Conservation (phyloP, 2,329 filamentous ascomycete genomes). For the Xylaria sp. region DNA sequence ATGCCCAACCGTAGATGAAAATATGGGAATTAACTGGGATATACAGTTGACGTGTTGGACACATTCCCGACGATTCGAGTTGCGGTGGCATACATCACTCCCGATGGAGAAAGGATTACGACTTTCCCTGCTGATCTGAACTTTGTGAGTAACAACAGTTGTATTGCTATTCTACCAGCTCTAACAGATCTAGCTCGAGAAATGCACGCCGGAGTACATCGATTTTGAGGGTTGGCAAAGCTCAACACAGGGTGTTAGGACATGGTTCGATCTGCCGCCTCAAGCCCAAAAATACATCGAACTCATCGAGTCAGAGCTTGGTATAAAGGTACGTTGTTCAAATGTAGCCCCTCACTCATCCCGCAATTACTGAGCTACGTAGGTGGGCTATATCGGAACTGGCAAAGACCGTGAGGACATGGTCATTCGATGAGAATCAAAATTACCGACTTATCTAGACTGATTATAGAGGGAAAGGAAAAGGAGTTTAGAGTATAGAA, state of each 20-base stretch:
- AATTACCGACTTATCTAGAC: neutral
- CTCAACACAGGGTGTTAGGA: conserved; percentile 61
- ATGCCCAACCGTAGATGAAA: too few relatives aligned
- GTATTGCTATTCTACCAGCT: neutral
- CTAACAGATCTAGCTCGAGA: conserved; percentile 56
- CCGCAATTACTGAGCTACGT: conserved; percentile 13
- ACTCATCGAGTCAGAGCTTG: conserved; percentile 45
- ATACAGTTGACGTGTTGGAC: conserved; percentile 66
- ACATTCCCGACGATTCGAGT: conserved; percentile 70
- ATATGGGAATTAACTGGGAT: neutral
- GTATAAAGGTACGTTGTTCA: conserved; percentile 30
- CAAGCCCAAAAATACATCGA: conserved; percentile 66
- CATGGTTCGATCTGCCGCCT: conserved; percentile 62
- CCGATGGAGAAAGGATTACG: conserved; percentile 49
- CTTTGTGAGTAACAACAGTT: conserved; percentile 14
- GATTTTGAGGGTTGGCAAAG: conserved; percentile 68
- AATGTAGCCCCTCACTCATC: neutral
- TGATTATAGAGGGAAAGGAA: conserved; percentile 19
- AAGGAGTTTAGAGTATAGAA: conserved; percentile 29
- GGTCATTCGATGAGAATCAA: conserved; percentile 31
- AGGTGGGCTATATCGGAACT: conserved; percentile 42
- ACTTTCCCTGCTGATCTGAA: conserved; percentile 64
- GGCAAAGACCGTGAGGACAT: conserved; percentile 42
- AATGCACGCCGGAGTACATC: conserved; percentile 61
- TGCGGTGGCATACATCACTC: conserved; percentile 65